Evolutionary conservation across 2,329 filamentous ascomycete species (phyloP).

Genomic region (Coniochaeta sp.): DNA sequence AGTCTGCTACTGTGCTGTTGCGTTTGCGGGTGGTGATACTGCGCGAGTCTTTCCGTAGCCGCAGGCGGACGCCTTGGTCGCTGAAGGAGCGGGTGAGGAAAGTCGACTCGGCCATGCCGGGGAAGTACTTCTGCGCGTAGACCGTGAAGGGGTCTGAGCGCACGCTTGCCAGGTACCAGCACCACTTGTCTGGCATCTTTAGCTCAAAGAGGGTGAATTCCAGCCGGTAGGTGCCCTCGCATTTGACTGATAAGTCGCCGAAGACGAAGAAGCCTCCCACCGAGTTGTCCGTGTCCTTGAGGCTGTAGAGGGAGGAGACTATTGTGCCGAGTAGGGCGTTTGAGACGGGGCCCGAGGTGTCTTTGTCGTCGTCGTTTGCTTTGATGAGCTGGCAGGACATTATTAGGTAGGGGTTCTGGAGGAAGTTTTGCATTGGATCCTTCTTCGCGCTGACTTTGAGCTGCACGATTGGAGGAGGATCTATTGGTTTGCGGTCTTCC

Average conservation of each 20-base stretch:
- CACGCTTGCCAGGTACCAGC: constrained; percentile 29
- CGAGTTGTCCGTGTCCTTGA: constrained; percentile 71
- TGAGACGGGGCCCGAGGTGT: constrained; percentile 35
- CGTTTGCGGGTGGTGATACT: constrained; percentile 43
- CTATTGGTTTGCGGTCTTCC: constrained; percentile 74
- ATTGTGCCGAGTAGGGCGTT: constrained; percentile 63
- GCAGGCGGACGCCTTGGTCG: constrained; percentile 77
- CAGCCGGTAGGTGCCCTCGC: constrained; percentile 65
- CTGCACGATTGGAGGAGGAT: constrained; percentile 80
- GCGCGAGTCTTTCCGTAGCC: constrained; percentile 76
- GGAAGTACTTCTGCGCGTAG: constrained; percentile 61
- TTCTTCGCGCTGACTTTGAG: constrained; percentile 43
- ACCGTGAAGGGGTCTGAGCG: constrained; percentile 64
- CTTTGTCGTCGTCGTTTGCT: constrained; percentile 32
- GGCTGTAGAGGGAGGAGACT: constrained; percentile 72
- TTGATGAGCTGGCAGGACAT: constrained; percentile 36
- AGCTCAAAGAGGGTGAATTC: constrained; percentile 75
- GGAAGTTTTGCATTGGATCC: constrained; percentile 39
- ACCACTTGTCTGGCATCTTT: constrained; percentile 26
- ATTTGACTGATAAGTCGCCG: constrained; percentile 73
- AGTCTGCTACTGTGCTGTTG: constrained; percentile 23
- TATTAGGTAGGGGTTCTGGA: constrained; percentile 50
- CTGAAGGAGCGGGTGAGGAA: constrained; percentile 75
- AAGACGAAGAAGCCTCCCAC: constrained; percentile 90
- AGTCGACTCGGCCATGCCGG: constrained; percentile 75